phyloP scores from a whole-genome alignment of 2,329 filamentous ascomycete genomes.

The Knufia petricola region DNA sequence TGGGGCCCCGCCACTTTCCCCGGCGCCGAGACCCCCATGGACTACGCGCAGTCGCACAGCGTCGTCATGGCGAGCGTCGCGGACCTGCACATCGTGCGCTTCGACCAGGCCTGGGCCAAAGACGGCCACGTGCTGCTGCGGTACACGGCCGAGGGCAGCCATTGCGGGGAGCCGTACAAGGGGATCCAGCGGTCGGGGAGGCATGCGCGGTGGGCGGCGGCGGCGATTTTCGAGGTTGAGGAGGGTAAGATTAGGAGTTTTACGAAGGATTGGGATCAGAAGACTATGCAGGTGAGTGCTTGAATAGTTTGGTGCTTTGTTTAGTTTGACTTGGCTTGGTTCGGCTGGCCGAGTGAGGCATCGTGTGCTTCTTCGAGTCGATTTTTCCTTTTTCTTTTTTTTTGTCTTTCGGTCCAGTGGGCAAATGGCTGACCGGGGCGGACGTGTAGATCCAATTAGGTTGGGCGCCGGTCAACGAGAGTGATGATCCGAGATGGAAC shows the following conservation, averaged over 20 bases:
- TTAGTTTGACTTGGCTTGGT: too few relatives aligned
- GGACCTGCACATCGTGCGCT: constrained; percentile 30
- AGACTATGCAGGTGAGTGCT: constrained; percentile 20
- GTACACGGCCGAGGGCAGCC: constrained; percentile 31
- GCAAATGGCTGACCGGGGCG: neutral
- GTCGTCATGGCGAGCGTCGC: constrained; percentile 29
- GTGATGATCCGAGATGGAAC: constrained; percentile 21
- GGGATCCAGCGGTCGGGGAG: constrained; percentile 28
- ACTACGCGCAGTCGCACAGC: constrained; percentile 31
- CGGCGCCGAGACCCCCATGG: constrained; percentile 29
- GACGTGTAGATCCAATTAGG: constrained; percentile 19
- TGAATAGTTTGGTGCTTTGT: too few relatives aligned
- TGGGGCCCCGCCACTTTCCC: constrained; percentile 31
- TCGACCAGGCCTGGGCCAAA: constrained; percentile 31
- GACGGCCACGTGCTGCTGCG: constrained; percentile 28
- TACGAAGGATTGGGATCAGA: constrained; percentile 32
- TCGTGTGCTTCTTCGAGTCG: too few relatives aligned
- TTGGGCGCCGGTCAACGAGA: constrained; percentile 20
- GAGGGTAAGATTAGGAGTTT: constrained; percentile 30
- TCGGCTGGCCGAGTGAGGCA: too few relatives aligned
- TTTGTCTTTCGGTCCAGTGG: too few relatives aligned
- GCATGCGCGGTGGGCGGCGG: constrained; percentile 30
- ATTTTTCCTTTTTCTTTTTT: too few relatives aligned
- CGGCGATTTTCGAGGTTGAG: constrained; percentile 32
- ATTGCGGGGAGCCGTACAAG: constrained; percentile 29